Base-by-base conservation (phyloP, 2,329 filamentous ascomycete genomes). In the Nannizziopsis arthrosporioides region DNA sequence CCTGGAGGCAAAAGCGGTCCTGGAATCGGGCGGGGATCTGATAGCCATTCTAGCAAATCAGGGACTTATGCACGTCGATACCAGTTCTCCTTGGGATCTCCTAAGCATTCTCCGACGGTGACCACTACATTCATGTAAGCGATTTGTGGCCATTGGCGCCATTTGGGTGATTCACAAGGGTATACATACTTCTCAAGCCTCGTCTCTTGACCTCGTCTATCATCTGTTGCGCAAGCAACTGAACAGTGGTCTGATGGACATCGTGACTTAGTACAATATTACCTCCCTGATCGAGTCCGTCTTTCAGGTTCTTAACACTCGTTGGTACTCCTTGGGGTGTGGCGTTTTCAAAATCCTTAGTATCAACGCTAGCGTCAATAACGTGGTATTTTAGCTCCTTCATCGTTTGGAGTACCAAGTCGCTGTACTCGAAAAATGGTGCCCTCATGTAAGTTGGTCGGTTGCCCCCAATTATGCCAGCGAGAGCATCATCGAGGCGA, bases 391-490 rank as follows among this genome's bases (percentile, higher is more conserved):
- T 65, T 9, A 74, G 60, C 3, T 62, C 60, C 2, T 52, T 55
- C 63, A 74, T 63, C 1, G 60, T 63, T 1, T 52, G 31, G 3
- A 67, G 54, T 11, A 65, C 64, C 1, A 55, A 43, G 7, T 53
- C 59, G 32, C 62, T 62, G 38, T 63, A 62, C 4, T 56, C 57
- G 14, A 69, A 61, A 55, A 65, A 74, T 1, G 72, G 72, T 1
- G 70, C 63, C 6, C 72, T 63, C 67, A 73, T 72, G 55, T 74
- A 74, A 1, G 64, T 68, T 0, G 72, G 72, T 30, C 64, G 64
- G 41, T 63, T 60, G 30, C 72, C 71, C 2, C 7, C 15, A 27
- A 73, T 55, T 40, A 71, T 65, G 19, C 60, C 57, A 30, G 50
- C 27, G 42, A 73, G 57, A 0, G 66, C 63, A 12, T 56, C 55